Conservation (phyloP, 495 filamentous ascomycete genomes). For the Jackrogersella minutella region DNA sequence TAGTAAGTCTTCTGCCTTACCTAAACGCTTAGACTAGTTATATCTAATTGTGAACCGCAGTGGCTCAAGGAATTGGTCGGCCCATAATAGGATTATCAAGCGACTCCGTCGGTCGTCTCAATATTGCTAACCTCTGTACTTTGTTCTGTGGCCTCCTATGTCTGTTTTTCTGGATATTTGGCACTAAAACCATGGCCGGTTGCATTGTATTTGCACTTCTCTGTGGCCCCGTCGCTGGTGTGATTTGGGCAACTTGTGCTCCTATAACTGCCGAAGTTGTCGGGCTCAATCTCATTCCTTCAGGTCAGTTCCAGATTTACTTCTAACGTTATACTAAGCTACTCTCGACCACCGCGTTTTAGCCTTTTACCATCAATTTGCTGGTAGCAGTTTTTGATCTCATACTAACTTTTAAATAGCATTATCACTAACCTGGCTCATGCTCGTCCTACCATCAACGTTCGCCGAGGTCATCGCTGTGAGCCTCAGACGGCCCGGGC, state of each 20-base stretch:
- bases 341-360: not conserved
- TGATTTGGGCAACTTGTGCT: slow-evolving; percentile 75
- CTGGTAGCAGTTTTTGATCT: not conserved
- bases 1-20: slow-evolving; percentile 51
- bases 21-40: not conserved
- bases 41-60: slow-evolving; percentile 32
- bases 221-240: slow-evolving; percentile 73
- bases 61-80: slow-evolving; percentile 57
- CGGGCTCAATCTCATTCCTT: slow-evolving; percentile 73
- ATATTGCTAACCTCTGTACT: slow-evolving; percentile 69
- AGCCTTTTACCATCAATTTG: not conserved
- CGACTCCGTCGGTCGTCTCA: slow-evolving; percentile 72
- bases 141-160: slow-evolving; percentile 65
- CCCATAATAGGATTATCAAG: slow-evolving; percentile 73
- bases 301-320: slow-evolving; percentile 48
- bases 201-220: slow-evolving; percentile 76
- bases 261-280: slow-evolving; percentile 83
- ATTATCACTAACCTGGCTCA: slow-evolving; percentile 79
- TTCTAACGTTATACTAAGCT: not conserved
- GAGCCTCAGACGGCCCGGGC: slow-evolving; percentile 62
- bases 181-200: slow-evolving; percentile 68
- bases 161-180: slow-evolving; percentile 73
- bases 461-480: slow-evolving; percentile 79
- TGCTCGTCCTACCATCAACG: slow-evolving; percentile 74
- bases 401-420: slow-evolving; percentile 40